These are phyloP conservation scores for Barnettozyma sucrosica DNA, from an alignment of 805 yeast species.

Conservation along the genomic window DNA sequence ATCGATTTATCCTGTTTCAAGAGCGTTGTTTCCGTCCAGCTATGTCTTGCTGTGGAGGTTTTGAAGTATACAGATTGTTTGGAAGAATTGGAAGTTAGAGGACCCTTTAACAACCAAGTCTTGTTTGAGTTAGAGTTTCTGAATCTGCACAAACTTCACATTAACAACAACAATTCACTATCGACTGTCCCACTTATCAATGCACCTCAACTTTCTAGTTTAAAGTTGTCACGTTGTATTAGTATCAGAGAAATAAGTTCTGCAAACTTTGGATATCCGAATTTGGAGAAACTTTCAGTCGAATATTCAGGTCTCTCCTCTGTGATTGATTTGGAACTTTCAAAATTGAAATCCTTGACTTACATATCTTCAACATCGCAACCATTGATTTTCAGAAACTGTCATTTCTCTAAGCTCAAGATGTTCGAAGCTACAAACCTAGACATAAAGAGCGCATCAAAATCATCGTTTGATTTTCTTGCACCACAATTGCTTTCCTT, in stretches of 20 bases:
- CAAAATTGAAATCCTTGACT: not conserved
- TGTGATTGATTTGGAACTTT: conserved; percentile 3
- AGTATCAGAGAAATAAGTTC: conserved; percentile 4
- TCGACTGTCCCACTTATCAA: conserved; percentile 10
- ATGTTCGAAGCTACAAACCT: conserved; percentile 13
- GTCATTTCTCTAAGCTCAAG: conserved; percentile 12
- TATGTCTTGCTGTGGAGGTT: conserved; percentile 15
- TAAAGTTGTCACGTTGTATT: conserved; percentile 12
- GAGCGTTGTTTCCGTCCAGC: conserved; percentile 7
- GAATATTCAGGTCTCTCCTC: conserved; percentile 13
- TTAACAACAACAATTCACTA: conserved; percentile 12
- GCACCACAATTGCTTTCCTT: conserved; percentile 11
- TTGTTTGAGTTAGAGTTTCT: conserved; percentile 6
- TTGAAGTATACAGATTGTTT: conserved; percentile 6
- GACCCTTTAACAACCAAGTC: conserved; percentile 11
- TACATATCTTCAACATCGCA: conserved; percentile 14
- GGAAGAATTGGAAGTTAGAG: conserved; percentile 13
- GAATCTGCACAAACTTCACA: conserved; percentile 5
- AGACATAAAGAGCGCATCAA: conserved; percentile 9
- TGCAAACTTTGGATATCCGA: conserved; percentile 8
- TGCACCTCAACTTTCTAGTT: conserved; percentile 7
- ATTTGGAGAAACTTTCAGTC: conserved; percentile 5
- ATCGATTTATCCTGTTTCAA: conserved; percentile 13
- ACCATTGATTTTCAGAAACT: conserved; percentile 10
- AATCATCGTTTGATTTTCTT: conserved; percentile 7